Evolutionary conservation across 129 eudicot species (phyloP).

Genomic region (Saussurea involucrata): DNA sequence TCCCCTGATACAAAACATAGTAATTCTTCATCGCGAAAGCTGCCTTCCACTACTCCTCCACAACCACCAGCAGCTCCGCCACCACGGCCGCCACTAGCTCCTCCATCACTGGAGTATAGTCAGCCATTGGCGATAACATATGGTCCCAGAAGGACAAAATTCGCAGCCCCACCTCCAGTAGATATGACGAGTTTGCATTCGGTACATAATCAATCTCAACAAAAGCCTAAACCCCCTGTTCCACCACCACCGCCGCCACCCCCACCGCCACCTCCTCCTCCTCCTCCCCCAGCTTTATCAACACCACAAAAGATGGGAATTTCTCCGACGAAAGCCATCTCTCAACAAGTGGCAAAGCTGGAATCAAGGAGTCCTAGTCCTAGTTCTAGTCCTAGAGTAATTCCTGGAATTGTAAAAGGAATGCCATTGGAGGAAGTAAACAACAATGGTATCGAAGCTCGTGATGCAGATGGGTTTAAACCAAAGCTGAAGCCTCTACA

Average conservation of each 20-base stretch:
- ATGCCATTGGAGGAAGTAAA: conserved; percentile 28
- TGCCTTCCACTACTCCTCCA: conserved; percentile 19
- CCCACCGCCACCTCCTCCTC: conserved; percentile 54
- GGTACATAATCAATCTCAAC: conserved; percentile 35
- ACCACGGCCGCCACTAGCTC: conserved; percentile 29
- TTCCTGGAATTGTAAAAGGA: conserved; percentile 33
- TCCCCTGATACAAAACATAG: conserved; percentile 59
- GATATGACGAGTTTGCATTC: conserved; percentile 57
- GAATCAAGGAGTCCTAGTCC: conserved; percentile 37
- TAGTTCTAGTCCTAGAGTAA: conserved; percentile 35
- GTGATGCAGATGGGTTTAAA: conserved; percentile 59
- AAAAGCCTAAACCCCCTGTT: conserved; percentile 23
- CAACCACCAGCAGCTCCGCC: conserved; percentile 35
- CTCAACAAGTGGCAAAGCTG: conserved; percentile 19
- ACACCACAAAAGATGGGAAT: conserved; percentile 33
- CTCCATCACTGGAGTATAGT: conserved; percentile 19
- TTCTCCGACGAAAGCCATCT: conserved; percentile 11
- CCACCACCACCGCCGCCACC: conserved; percentile 62
- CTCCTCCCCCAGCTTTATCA: conserved; percentile 12
- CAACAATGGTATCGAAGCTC: conserved; percentile 41
- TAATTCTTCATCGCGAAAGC: conserved; percentile 39
- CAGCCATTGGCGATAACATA: conserved; percentile 38
- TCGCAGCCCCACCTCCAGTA: conserved; percentile 67
- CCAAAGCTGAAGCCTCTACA: conserved; percentile 94
- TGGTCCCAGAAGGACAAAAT: conserved; percentile 54